These are phyloP conservation scores for Pterocarpus santalinus DNA, from an alignment of 306 rosid species.

Conservation along the genomic window DNA sequence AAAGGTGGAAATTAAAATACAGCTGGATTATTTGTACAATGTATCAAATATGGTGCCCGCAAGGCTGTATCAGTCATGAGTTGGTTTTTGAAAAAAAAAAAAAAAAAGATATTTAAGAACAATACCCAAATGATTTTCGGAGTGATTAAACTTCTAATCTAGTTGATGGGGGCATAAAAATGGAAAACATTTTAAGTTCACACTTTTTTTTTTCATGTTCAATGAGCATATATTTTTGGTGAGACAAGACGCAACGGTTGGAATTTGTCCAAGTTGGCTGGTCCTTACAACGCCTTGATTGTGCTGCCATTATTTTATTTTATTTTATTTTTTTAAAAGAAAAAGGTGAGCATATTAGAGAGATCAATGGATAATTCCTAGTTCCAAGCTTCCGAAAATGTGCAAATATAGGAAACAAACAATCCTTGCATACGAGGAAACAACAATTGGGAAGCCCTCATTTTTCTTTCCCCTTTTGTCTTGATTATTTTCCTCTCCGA, in stretches of 20 bases:
- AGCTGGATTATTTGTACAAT: neutral
- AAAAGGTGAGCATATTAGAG: neutral
- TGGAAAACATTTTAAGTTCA: constrained; percentile 4
- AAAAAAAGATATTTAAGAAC: neutral
- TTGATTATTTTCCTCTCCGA: neutral
- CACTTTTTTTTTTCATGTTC: neutral
- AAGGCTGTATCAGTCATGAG: neutral
- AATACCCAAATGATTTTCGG: neutral
- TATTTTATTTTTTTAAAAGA: neutral
- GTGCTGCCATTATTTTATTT: neutral
- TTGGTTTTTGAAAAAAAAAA: neutral
- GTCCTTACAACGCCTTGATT: constrained; percentile 26
- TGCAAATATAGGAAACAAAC: neutral
- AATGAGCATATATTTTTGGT: constrained; percentile 7
- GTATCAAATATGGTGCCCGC: neutral
- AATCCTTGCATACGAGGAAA: constrained; percentile 25
- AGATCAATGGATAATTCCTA: constrained; percentile 21
- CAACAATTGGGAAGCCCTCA: constrained; percentile 1
- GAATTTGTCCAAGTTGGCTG: constrained; percentile 20
- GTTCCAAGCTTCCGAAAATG: constrained; percentile 7
- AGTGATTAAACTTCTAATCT: constrained; percentile 8
- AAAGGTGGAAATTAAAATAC: constrained; percentile 6
- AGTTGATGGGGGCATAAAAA: neutral
- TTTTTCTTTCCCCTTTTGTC: constrained; percentile 19
- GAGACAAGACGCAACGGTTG: constrained; percentile 6